These are phyloP conservation scores for Manihot esculenta DNA, from an alignment of 441 rosid species.

Conservation along the genomic window DNA sequence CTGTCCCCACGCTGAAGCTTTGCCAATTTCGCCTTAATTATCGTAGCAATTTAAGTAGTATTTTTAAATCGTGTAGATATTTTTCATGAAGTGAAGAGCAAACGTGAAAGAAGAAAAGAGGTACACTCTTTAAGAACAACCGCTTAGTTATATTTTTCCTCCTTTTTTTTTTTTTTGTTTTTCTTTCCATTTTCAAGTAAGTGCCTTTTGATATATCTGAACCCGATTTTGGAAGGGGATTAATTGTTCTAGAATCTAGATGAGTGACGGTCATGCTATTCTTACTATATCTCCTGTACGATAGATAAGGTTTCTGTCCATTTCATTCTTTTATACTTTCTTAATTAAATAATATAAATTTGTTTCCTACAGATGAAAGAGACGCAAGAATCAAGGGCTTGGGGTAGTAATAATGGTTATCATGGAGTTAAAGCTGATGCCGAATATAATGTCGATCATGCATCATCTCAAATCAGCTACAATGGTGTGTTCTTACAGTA, in stretches of 20 bases:
- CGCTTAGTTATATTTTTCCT: neutral
- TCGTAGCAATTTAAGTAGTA: too few relatives aligned
- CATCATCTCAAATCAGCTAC: constrained; percentile 18
- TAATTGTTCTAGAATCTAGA: neutral
- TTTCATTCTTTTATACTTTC: neutral
- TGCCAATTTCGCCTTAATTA: neutral
- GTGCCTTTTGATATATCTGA: neutral
- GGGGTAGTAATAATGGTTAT: constrained; percentile 23
- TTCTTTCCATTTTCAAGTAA: neutral
- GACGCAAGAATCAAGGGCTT: constrained; percentile 35
- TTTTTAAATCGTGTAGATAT: constrained; percentile 40
- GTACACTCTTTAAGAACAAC: constrained; percentile 26
- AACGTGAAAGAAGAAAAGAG: constrained; percentile 58
- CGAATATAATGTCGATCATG: constrained; percentile 29
- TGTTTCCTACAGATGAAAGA: constrained; percentile 38
- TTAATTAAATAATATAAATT: neutral
- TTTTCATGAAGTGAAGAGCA: constrained; percentile 67
- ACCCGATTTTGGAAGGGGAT: neutral
- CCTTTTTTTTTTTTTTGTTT: neutral
- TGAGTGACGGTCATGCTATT: neutral
- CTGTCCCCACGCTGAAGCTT: neutral
- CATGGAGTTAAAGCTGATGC: constrained; percentile 27
- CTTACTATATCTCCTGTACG: neutral
- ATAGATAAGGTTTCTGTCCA: neutral
- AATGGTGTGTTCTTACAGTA: constrained; percentile 32